Base-by-base conservation (phyloP, 2,329 filamentous ascomycete species). In the Plenodomus biglobosus region DNA sequence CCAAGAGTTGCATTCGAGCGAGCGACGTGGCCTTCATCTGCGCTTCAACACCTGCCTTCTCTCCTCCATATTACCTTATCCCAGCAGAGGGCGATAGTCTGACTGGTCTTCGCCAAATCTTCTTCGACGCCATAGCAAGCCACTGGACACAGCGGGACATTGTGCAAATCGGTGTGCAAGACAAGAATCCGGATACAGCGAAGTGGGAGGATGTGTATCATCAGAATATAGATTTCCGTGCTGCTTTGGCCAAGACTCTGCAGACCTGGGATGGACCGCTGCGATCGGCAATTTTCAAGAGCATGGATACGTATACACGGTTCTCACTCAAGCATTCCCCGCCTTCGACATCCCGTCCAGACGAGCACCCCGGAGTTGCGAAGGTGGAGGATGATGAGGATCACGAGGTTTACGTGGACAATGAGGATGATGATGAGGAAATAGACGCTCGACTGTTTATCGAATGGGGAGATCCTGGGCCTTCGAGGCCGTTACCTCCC, bases 71-170 rank as follows among this genome's bases (percentile, higher is more conserved):
- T 3, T 15, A 32, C 8, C 11, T 32, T 8, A 10, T 3, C 11
- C 27, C 27, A 7, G 8, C 7, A 3, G 27, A 32, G 3, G 27
- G 8, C 7, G 27, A 32, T 15, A 11, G 27, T 32, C 27, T 32
- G 8, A 11, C 27, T 20, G 44, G 42, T 1, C 39, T 62, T 8
- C 42, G 53, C 7, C 22, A 30, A 6, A 27, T 64, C n/a, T 48
- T 61, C 36, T 56, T 58, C 37, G 57, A 64, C 21, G 53, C 53
- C 0, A 44, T 61, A 2, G 50, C 48, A 3, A 46, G 42, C 3
- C 58, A 61, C 39, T 59, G 52, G 53, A 48, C 46, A 11, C 52
- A 48, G 11, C 3, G n/a, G 3, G 44, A 58, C 27, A 11, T 32
- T 3, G 11, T 32, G 27, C 27, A 32, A 15, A 32, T 15, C 6